A percentile compares a stretch with the other conserved stretches of the same genome.
Evolutionary conservation across 75 land plant genomes (phyloP).

Genomic region (Larix kaempferi): DNA sequence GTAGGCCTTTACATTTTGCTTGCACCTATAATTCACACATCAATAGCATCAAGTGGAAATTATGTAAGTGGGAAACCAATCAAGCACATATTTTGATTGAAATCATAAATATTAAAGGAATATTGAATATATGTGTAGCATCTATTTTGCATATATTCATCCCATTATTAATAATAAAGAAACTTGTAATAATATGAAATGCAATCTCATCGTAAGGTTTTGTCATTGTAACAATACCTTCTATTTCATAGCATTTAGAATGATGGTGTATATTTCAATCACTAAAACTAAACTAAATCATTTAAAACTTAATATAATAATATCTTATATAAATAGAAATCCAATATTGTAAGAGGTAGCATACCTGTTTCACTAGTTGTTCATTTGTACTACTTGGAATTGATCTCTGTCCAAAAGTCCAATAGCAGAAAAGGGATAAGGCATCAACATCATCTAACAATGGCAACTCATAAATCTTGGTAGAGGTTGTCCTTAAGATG

Average conservation of each 20-base stretch:
- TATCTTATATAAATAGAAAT: too few relatives aligned
- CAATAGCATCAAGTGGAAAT: not conserved
- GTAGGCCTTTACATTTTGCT: slow-evolving; percentile 53
- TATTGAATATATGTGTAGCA: too few relatives aligned
- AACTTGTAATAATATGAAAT: too few relatives aligned
- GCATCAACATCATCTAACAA: slow-evolving; percentile 50
- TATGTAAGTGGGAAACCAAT: not conserved
- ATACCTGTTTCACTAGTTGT: slow-evolving; percentile 46
- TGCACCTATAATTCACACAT: slow-evolving; percentile 25
- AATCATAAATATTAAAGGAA: too few relatives aligned
- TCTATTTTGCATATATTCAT: too few relatives aligned
- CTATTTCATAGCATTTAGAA: too few relatives aligned
- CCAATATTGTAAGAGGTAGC: not conserved
- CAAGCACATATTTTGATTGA: not conserved
- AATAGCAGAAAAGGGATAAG: slow-evolving; percentile 34
- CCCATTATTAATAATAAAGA: too few relatives aligned
- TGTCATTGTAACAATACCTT: too few relatives aligned
- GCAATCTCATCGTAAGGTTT: too few relatives aligned
- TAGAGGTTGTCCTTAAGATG: slow-evolving; percentile 17
- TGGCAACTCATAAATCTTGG: slow-evolving; percentile 22
- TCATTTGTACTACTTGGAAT: slow-evolving; percentile 24
- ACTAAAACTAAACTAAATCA: too few relatives aligned
- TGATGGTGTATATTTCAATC: too few relatives aligned
- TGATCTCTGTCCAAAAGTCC: slow-evolving; percentile 39
- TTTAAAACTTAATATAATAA: too few relatives aligned